Evolutionary conservation across 495 filamentous ascomycete species (phyloP), one percentile per base, ranked within the genome.

Genomic region (Xylaria palmicola): DNA sequence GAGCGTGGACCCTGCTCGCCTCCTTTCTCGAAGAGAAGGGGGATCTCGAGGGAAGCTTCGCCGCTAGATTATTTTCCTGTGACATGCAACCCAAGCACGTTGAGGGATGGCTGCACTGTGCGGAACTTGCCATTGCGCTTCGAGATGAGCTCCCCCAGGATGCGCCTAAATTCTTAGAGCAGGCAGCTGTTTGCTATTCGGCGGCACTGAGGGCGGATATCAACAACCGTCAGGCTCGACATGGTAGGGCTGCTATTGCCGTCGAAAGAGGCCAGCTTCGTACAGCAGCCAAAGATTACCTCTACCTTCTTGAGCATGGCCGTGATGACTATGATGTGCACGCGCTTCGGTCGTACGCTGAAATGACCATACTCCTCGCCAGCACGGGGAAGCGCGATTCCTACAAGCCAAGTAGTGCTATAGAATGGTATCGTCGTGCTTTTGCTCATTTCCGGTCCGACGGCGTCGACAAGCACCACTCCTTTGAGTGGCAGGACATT

Each of bases 401-500:
- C 45, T 60, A 66, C 15, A 58, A 60, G 10, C 67, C 77, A 6
- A 70, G 80, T 7, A 78, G 77, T 50, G 89, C 86, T 0, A 80
- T 83, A 58, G 73, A 79, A 19, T 78, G 83, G 59, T 93, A 92
- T 74, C 76, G 81, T 37, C 68, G 76, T 9, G 85, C 84, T 29
- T 84, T 96, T 56, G 72, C 83, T 56, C 73, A 82, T 67, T 68
- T 80, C 45, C 61, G 77, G 68, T 69, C 51, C 4, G 51, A 56
- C 15, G 72, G 67, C 0, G 65, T 80, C 4, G 78, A 82, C 13
- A 74, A 81, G 48, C 77, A 72, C 2, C 81, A 76, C 9, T 75
- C 75, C 26, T 87, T 95, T 64, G 84, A 85, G 30, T 98, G 92
- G 92, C 86, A 86, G 29, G 90, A 97, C 68, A 72, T 93, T 34